These are phyloP conservation scores for Saccharomycopsis oosterbeekiorum DNA, from an alignment of 805 yeast genomes.

Conservation along the genomic window DNA sequence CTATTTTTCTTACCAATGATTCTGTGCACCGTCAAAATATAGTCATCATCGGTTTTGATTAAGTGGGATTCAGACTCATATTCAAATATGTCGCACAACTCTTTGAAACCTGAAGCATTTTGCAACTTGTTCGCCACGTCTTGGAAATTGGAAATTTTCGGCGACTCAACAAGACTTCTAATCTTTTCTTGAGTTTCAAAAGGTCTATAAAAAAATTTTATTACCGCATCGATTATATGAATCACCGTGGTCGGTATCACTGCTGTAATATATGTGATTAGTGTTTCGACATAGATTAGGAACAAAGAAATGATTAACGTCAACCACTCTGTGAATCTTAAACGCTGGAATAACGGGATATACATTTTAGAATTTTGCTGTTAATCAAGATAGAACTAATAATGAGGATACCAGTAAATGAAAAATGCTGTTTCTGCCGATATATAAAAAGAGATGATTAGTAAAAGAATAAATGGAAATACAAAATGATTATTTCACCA, in stretches of 20 bases:
- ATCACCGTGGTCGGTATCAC: constrained; percentile 37
- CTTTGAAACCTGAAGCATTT: constrained; percentile 44
- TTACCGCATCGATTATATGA: constrained; percentile 25
- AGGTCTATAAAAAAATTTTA: constrained; percentile 19
- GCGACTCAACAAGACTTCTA: neutral
- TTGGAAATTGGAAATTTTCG: neutral
- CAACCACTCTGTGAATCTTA: constrained; percentile 41
- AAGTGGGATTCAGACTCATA: constrained; percentile 67
- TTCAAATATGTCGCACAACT: constrained; percentile 60
- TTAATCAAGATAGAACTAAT: too few species aligned
- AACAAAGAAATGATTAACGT: constrained; percentile 34
- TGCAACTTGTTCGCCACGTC: constrained; percentile 25
- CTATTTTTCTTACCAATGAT: constrained; percentile 34
- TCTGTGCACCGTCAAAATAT: constrained; percentile 58
- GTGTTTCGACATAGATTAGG: constrained; percentile 41
- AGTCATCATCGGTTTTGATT: constrained; percentile 60
- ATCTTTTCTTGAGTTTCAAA: constrained; percentile 3
- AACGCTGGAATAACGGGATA: constrained; percentile 37
- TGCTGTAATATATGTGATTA: constrained; percentile 35
- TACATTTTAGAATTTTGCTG: constrained; percentile 21
- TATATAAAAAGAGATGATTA: too few species aligned
- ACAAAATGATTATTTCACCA: too few species aligned
- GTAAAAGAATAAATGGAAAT: too few species aligned
- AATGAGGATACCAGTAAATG: too few species aligned
- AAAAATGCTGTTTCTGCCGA: too few species aligned